Evolutionary conservation across 2,329 filamentous ascomycete genomes (phyloP), one percentile per base, ranked within the genome.

Genomic region (Fusarium compactum): DNA sequence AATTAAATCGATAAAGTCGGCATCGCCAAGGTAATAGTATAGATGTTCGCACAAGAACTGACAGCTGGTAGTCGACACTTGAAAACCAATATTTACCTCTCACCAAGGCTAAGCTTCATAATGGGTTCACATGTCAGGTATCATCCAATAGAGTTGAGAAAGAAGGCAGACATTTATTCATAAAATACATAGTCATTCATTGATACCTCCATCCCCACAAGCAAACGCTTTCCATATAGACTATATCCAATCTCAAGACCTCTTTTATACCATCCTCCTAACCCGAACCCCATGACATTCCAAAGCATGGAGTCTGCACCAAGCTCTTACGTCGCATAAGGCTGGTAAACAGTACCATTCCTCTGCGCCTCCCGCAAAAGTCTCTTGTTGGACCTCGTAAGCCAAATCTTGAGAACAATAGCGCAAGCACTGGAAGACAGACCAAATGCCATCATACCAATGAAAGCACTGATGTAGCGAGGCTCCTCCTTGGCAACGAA

Each of bases 401-500:
- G 61, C 61, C 61, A 64, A 8, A 64, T 47, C 61, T 64, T 64
- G 43, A 64, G 54, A 2, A 18, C 24, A 4, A 64, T 32, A 4
- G 61, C 61, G 6, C 61, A 64, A 8, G 59, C 61, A 22, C 50
- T 48, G 0, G 61, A 64, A 0, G 61, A 20, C 1, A 64, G 38
- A 10, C 61, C 61, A 3, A 64, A 56, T 5, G 61, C 59, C 61
- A 64, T 64, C 61, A 64, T 64, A 2, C 61, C 61, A 6, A 64
- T 64, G 16, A 64, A 64, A 22, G 61, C 61, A 29, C 61, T 64
- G 20, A 64, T 27, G 2, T 64, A 64, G 7, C 61, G 59, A 58
- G 61, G 61, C 11, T 64, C 61, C 8, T 64, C 61, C 8, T 58
- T 64, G 3, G 50, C 24, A 0, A 64, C 59, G 5, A 64, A 64